A percentile compares a stretch with the other conserved stretches of the same genome.
Evolutionary conservation across 1,284 basidiomycete genomes (phyloP).

Genomic region (Ceraceosorus guamensis): DNA sequence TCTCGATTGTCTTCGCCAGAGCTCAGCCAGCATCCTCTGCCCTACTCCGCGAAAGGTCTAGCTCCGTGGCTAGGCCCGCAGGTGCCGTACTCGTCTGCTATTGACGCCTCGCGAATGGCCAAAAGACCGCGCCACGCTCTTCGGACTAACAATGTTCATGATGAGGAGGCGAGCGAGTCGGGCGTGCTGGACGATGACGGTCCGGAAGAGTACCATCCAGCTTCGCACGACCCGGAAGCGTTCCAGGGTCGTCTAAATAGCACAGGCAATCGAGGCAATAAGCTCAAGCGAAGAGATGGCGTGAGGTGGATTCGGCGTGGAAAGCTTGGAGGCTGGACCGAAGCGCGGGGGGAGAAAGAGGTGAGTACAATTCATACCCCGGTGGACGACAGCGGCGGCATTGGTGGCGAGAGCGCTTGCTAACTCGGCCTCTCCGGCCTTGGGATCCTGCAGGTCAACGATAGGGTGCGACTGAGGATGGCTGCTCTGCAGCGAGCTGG

Average conservation of each 20-base stretch:
- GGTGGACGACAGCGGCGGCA: too few species aligned
- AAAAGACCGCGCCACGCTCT: too few species aligned
- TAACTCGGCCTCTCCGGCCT: not conserved
- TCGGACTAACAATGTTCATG: slow-evolving; percentile 13
- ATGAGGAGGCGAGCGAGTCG: slow-evolving; percentile 17
- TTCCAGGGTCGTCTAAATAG: slow-evolving; percentile 12
- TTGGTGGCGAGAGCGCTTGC: too few species aligned
- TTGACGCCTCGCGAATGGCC: too few species aligned
- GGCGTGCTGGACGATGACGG: too few species aligned
- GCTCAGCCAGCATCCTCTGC: not conserved
- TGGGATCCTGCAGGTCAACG: slow-evolving; percentile 6
- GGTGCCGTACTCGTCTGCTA: too few species aligned
- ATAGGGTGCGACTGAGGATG: slow-evolving; percentile 9
- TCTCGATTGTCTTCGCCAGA: not conserved
- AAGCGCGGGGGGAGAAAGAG: slow-evolving; percentile 40
- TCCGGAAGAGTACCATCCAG: too few species aligned
- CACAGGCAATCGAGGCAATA: slow-evolving; percentile 42
- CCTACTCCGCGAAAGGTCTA: not conserved
- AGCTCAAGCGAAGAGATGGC: slow-evolving; percentile 33
- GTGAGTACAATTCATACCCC: not conserved
- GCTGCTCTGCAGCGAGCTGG: slow-evolving; percentile 14
- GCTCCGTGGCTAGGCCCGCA: too few species aligned
- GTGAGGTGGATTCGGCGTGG: slow-evolving; percentile 40
- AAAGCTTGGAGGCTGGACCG: slow-evolving; percentile 42
- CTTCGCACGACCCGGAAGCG: too few species aligned